Evolutionary conservation across 225 moss, liverwort and hornwort species (phyloP).

Genomic region (Physcomitrellopsis africana): DNA sequence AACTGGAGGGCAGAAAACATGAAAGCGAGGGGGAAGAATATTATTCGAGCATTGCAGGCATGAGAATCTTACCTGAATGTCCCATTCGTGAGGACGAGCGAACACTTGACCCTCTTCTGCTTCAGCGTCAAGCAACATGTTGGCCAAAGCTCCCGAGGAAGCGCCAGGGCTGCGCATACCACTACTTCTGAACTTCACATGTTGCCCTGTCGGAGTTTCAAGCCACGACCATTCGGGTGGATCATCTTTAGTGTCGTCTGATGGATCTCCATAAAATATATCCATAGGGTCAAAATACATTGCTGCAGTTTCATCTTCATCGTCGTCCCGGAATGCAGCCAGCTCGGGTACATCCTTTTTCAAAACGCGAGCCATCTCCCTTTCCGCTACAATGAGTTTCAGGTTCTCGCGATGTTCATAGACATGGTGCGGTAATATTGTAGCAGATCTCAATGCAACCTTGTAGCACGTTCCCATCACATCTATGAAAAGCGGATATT

Average conservation of each 20-base stretch:
- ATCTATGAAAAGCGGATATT: slow-evolving; percentile 88
- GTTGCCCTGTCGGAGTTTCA: slow-evolving; percentile 46
- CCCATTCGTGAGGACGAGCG: slow-evolving; percentile 54
- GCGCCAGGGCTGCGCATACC: slow-evolving; percentile 26
- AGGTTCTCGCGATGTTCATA: slow-evolving; percentile 91
- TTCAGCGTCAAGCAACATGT: slow-evolving; percentile 60
- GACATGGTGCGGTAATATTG: slow-evolving; percentile 83
- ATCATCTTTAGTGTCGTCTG: slow-evolving; percentile 44
- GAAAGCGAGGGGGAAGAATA: background rate
- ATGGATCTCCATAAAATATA: slow-evolving; percentile 54
- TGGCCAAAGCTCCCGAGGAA: slow-evolving; percentile 59
- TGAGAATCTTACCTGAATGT: slow-evolving; percentile 41
- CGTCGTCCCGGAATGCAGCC: slow-evolving; percentile 24
- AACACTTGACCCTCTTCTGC: slow-evolving; percentile 50
- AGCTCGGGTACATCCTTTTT: slow-evolving; percentile 52
- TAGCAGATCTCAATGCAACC: slow-evolving; percentile 72
- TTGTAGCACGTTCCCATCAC: slow-evolving; percentile 80
- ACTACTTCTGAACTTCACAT: slow-evolving; percentile 51
- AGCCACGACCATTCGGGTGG: slow-evolving; percentile 62
- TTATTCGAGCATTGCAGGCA: background rate
- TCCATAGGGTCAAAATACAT: slow-evolving; percentile 58
- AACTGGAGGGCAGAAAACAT: slow-evolving; percentile 5
- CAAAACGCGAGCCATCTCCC: slow-evolving; percentile 57
- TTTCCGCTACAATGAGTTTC: slow-evolving; percentile 71
- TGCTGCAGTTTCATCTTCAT: slow-evolving; percentile 34